phyloP scores from a whole-genome alignment of 257 asterid genomes.

The Solanum acaule region DNA sequence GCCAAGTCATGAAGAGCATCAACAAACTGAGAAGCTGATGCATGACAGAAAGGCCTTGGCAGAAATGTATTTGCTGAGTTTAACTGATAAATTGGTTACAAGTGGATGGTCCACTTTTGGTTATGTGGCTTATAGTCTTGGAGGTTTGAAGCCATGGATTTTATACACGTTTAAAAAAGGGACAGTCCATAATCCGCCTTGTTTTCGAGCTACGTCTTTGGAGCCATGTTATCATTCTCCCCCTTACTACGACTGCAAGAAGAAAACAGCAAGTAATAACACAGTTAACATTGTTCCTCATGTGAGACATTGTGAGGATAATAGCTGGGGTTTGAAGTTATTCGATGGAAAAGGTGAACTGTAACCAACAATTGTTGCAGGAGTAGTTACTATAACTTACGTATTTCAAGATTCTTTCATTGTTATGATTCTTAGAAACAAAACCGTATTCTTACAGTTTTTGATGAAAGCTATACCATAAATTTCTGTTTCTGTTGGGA shows the following conservation, averaged over 20 bases:
- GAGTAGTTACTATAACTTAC: not conserved
- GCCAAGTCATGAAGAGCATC: constrained; percentile 60
- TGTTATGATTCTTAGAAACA: not conserved
- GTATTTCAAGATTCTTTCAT: not conserved
- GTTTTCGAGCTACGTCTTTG: constrained; percentile 44
- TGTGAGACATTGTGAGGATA: constrained; percentile 69
- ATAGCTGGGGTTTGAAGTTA: constrained; percentile 67
- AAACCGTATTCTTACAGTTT: not conserved
- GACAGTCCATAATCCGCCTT: constrained; percentile 45
- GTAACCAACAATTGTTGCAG: not conserved
- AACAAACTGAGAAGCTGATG: constrained; percentile 37
- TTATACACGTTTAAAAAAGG: constrained; percentile 43
- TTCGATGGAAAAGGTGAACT: constrained; percentile 10
- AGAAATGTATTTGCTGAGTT: constrained; percentile 67
- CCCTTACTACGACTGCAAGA: constrained; percentile 45
- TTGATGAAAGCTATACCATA: not conserved
- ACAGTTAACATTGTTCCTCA: constrained; percentile 41
- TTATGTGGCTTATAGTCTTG: constrained; percentile 81
- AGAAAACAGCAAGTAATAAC: constrained; percentile 28
- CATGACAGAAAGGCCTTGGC: constrained; percentile 73
- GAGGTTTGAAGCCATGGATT: constrained; percentile 77
- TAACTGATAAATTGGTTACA: constrained; percentile 62
- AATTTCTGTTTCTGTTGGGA: not conserved
- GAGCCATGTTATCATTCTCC: constrained; percentile 82
- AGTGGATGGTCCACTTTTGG: constrained; percentile 82